A percentile compares a stretch with the other conserved stretches of the same genome.
Evolutionary conservation across 2,329 filamentous ascomycete species (phyloP).

Genomic region (Fusarium udum): DNA sequence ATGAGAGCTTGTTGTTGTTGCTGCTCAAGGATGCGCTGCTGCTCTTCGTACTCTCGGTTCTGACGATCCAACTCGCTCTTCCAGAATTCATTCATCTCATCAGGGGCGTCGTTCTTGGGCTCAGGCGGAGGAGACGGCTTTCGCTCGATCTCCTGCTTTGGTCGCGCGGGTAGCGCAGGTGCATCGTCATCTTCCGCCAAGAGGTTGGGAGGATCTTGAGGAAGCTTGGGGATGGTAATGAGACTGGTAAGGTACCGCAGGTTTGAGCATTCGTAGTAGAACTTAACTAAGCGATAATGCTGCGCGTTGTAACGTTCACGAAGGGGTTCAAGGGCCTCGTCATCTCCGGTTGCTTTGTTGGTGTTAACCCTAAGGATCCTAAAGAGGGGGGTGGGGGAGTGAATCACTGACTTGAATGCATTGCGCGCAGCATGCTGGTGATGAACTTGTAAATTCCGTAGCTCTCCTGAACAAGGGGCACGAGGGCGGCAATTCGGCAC

Average conservation of each 20-base stretch:
- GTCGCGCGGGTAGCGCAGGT: conserved; percentile 83
- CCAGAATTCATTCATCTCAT: conserved; percentile 98
- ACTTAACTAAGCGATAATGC: conserved; percentile 94
- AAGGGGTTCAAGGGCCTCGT: conserved; percentile 89
- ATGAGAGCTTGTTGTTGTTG: conserved; percentile 84
- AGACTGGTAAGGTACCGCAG: conserved; percentile 94
- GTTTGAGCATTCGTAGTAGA: conserved; percentile 99
- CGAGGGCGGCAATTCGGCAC: conserved; percentile 92
- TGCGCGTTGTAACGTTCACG: conserved; percentile 92
- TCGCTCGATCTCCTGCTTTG: conserved; percentile 76
- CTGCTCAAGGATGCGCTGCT: conserved; percentile 87
- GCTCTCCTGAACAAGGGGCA: conserved; percentile 94
- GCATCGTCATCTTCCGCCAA: conserved; percentile 85
- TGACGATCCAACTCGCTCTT: conserved; percentile 90
- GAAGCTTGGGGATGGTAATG: conserved; percentile 94
- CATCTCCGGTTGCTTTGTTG: conserved; percentile 82
- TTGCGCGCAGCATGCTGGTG: conserved; percentile 97
- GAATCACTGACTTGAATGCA: conserved; percentile 83
- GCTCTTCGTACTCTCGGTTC: conserved; percentile 93
- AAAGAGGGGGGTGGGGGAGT: neutral
- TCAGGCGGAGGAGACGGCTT: conserved; percentile 74
- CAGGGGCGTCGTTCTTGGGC: conserved; percentile 80
- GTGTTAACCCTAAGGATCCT: conserved; percentile 32
- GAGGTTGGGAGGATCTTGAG: conserved; percentile 91
- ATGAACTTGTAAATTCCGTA: conserved; percentile 99